phyloP scores from a whole-genome alignment of 495 filamentous ascomycete genomes.

The Daldinia decipiens region DNA sequence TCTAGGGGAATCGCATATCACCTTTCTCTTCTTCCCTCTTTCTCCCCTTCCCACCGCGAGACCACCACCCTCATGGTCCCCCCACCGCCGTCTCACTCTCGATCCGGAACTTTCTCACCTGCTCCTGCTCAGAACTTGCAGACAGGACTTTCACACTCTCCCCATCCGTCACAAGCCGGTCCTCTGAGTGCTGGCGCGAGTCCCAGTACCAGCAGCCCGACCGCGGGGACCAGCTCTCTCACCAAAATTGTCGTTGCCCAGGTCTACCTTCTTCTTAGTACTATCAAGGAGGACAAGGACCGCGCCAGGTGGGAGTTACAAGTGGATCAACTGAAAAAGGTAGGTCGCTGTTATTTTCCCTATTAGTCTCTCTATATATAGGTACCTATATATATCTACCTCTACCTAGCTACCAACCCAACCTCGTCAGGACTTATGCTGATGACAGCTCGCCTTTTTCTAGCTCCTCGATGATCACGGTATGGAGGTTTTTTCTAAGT shows the following conservation, averaged over 20 bases:
- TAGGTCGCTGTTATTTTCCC: slow-evolving; percentile 54
- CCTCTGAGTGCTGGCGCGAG: slow-evolving; percentile 65
- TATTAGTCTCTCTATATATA: background rate
- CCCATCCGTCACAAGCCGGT: slow-evolving; percentile 63
- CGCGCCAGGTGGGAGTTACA: slow-evolving; percentile 94
- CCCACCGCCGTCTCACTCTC: slow-evolving; percentile 49
- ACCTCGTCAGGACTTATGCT: background rate
- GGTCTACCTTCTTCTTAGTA: slow-evolving; percentile 91
- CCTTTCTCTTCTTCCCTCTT: slow-evolving; percentile 35
- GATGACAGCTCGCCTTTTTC: slow-evolving; percentile 3
- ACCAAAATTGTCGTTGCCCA: slow-evolving; percentile 94
- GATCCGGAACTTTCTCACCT: slow-evolving; percentile 66
- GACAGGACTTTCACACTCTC: slow-evolving; percentile 60
- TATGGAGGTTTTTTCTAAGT: slow-evolving; percentile 95
- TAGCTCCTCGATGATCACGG: slow-evolving; percentile 94
- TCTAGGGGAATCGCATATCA: slow-evolving; percentile 46
- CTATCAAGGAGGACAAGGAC: slow-evolving; percentile 90
- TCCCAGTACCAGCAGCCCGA: slow-evolving; percentile 76
- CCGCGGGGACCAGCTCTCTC: slow-evolving; percentile 67
- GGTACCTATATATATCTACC: background rate
- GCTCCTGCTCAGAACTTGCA: slow-evolving; percentile 62
- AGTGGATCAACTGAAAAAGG: slow-evolving; percentile 89
- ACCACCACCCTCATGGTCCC: slow-evolving; percentile 52
- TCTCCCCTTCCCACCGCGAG: slow-evolving; percentile 38
- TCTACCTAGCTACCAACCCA: background rate